Percentiles rank a stretch among this genome's conserved stretches.
These are phyloP conservation scores for Lathyrus aphaca DNA, from an alignment of 306 rosid genomes.

Conservation along the genomic window DNA sequence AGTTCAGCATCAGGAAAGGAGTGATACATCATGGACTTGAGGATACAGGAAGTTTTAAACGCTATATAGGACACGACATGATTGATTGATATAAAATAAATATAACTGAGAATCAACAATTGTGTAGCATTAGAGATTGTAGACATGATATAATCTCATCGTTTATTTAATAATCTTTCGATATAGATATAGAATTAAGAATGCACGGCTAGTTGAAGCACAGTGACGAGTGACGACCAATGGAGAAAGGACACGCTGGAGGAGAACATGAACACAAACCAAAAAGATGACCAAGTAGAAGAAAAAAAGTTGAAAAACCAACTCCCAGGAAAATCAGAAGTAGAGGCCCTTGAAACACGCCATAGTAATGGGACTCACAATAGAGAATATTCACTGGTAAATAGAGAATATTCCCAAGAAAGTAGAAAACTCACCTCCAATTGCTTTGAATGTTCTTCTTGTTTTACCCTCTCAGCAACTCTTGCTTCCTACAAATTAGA, in stretches of 20 bases:
- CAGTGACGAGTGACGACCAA: background rate
- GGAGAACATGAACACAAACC: background rate
- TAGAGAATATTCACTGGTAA: background rate
- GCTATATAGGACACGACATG: background rate
- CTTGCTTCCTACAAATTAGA: slow-evolving; percentile 76
- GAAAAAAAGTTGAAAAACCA: background rate
- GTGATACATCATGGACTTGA: background rate
- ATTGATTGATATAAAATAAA: background rate
- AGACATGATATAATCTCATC: background rate
- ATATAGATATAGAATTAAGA: background rate
- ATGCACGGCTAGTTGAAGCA: background rate
- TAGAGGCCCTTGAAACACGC: background rate
- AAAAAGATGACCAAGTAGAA: background rate
- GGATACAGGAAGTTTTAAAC: background rate
- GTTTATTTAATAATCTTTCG: background rate
- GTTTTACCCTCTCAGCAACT: slow-evolving; percentile 79
- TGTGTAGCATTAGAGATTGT: background rate
- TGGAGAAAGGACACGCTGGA: background rate
- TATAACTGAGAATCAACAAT: background rate
- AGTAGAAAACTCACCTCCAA: slow-evolving; percentile 66
- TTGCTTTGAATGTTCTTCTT: slow-evolving; percentile 69
- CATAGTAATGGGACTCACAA: background rate
- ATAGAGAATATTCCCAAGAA: background rate
- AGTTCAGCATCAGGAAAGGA: background rate
- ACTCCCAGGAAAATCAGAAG: background rate